phyloP scores from a whole-genome alignment of 2,329 filamentous ascomycete species.

The Ambrosiella cleistominuta region DNA sequence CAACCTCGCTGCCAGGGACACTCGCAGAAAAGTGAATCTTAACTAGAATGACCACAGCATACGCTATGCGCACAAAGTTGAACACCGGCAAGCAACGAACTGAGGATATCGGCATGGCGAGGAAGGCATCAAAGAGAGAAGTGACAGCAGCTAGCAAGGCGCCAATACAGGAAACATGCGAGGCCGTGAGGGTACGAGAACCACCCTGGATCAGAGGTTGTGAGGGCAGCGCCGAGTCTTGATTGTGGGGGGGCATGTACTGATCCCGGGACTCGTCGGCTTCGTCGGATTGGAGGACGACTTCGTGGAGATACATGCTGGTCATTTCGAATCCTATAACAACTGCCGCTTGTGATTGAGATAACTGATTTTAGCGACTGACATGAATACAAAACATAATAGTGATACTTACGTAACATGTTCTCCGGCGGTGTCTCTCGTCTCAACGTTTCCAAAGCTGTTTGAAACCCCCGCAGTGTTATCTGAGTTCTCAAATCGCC shows the following conservation, averaged over 20 bases:
- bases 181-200: constrained; percentile 23
- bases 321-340: constrained; percentile 46
- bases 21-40: constrained; percentile 56
- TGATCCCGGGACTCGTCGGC: constrained; percentile 26
- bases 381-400: background rate
- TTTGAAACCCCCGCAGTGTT: constrained; percentile 46
- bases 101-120: constrained; percentile 38
- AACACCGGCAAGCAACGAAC: constrained; percentile 52
- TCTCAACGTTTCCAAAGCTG: constrained; percentile 43
- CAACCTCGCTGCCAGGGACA: constrained; percentile 45
- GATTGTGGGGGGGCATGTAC: constrained; percentile 27
- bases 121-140: constrained; percentile 43
- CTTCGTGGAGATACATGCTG: constrained; percentile 59
- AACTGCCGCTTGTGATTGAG: constrained; percentile 33
- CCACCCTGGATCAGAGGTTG: constrained; percentile 13
- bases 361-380: background rate
- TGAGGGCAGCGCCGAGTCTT: background rate
- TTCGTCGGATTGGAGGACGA: constrained; percentile 47
- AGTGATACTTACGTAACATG: constrained; percentile 32
- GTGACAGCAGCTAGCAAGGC: constrained; percentile 21
- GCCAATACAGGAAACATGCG: constrained; percentile 23
- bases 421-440: constrained; percentile 33
- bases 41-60: constrained; percentile 53
- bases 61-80: constrained; percentile 53
- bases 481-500: constrained; percentile 47